Evolutionary conservation across 306 rosid species (phyloP), one percentile per base, ranked within the genome.

Genomic region (Bauhinia variegata): DNA sequence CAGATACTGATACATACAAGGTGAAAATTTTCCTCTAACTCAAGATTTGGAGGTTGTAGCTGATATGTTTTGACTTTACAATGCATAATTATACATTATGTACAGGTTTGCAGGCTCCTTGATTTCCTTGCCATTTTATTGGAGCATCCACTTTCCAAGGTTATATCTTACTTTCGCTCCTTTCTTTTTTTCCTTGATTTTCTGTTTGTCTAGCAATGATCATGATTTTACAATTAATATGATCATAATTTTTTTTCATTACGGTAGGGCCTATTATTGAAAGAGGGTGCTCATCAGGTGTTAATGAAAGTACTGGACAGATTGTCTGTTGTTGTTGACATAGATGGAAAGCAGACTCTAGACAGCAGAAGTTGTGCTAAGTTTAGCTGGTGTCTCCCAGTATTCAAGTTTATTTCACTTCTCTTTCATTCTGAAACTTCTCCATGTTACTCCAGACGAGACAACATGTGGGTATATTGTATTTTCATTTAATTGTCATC

Each of bases 61-160:
- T 63, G 8, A 15, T 69, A 41, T 65, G 58, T 43, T 63, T 75
- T 64, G 65, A 50, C 36, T 43, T 41, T 23, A 30, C 52, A 23
- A 44, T 54, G 61, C 34, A 36, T 43, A 64, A 53, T 52, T 80
- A 43, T 53, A 30, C 54, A 58, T 60, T 47, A 39, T 76, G 67
- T 82, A 75, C 82, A 93, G 98, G 83, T 93, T 68, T 86, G 43
- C 86, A 88, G 89, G 80, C 95, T 84, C 70, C 88, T 93, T 70
- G 97, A 93, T 71, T 93, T 93, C 87, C 85, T 93, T 83, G 88
- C 88, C 47, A 83, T 90, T 76, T 78, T 93, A 71, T 76, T 83
- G 80, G 97, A 88, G 90, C 97, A 93, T 84, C 96, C 99, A 19
- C 84, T 70, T 70, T 88, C 87, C 80, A 86, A 93, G 99, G 99